Evolutionary conservation across 345 rosid genomes (phyloP).

Genomic region (Cardiospermum halicacabum): DNA sequence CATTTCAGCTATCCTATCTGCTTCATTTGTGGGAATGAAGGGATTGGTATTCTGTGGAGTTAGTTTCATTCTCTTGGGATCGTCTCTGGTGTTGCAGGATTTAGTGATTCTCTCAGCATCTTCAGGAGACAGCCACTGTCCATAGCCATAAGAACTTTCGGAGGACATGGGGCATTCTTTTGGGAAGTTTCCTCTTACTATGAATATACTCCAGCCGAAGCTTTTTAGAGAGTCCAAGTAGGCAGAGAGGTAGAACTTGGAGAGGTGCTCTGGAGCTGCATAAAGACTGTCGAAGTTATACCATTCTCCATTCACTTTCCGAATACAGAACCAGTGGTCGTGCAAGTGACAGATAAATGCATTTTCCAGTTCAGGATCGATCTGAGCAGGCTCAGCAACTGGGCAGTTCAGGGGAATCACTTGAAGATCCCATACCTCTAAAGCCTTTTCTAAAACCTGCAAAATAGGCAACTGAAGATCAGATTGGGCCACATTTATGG

Average conservation of each 20-base stretch:
- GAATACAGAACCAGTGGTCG: conserved; percentile 93
- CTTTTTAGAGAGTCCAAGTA: conserved; percentile 78
- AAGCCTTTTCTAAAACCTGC: conserved; percentile 90
- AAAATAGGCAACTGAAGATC: background rate
- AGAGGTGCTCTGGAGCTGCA: conserved; percentile 83
- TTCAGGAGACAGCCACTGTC: conserved; percentile 87
- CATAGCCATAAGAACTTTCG: conserved; percentile 72
- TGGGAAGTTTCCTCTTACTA: conserved; percentile 87
- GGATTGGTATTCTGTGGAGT: conserved; percentile 34
- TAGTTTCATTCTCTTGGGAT: conserved; percentile 27
- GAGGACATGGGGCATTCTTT: conserved; percentile 70
- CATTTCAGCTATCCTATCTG: conserved; percentile 38
- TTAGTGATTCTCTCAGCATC: conserved; percentile 82
- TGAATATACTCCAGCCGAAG: conserved; percentile 89
- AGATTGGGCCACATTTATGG: background rate
- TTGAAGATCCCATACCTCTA: conserved; percentile 88
- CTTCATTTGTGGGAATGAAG: conserved; percentile 30
- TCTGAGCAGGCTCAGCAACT: conserved; percentile 84
- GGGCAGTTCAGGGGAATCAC: conserved; percentile 90
- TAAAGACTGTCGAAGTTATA: conserved; percentile 92
- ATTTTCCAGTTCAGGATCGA: conserved; percentile 77
- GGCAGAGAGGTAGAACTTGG: conserved; percentile 86
- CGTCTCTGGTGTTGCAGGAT: conserved; percentile 38
- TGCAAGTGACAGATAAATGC: conserved; percentile 94
- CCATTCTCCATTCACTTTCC: conserved; percentile 89